Base-by-base conservation (phyloP, 225 moss, liverwort and hornwort species). In the Polytrichum formosum region DNA sequence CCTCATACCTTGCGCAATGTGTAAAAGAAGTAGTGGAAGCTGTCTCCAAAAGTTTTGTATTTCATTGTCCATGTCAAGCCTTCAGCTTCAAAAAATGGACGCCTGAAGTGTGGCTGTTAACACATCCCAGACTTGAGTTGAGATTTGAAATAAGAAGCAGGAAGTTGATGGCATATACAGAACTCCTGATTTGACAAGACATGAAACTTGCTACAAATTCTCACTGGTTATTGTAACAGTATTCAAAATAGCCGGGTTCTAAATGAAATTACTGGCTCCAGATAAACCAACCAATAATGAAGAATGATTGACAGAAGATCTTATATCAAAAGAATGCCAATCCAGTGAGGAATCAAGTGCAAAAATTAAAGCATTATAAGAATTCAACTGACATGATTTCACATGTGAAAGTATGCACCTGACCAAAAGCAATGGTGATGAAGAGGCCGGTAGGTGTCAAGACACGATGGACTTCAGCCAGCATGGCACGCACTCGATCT, bases 1-100 rank as follows among this genome's bases (percentile, higher is more conserved):
- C n/a, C 58, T 58, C 62, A 6, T 70, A 96, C 93, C 96, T 96
- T 96, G 74, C 70, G 61, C 18, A 96, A 56, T 61, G 80, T 84
- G 74, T 96, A 96, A 63, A 96, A 89, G 69, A 89, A 93, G 78
- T 96, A 92, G 72, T 93, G 96, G 72, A 96, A 96, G 66, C 81
- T 87, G 54, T 90, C 88, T 54, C 96, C 96, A 53, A 93, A 96
- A 29, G 92, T 90, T 61, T 83, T 82, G 73, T 87, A 75, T 28
- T 86, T 82, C 90, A 92, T 96, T 28, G 84, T 75, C 96, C 96
- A 96, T 25, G 90, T 89, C 67, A 96, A 67, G 16, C 93, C 89
- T 72, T 82, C 80, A 18, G 89, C 93, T 78, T 93, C 93, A 62
- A 96, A 96, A 56, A 93, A 83, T 0, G 84, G 84, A 77, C 86